phyloP scores from a whole-genome alignment of 768 basidiomycete species.

The Clavulina sp. region DNA sequence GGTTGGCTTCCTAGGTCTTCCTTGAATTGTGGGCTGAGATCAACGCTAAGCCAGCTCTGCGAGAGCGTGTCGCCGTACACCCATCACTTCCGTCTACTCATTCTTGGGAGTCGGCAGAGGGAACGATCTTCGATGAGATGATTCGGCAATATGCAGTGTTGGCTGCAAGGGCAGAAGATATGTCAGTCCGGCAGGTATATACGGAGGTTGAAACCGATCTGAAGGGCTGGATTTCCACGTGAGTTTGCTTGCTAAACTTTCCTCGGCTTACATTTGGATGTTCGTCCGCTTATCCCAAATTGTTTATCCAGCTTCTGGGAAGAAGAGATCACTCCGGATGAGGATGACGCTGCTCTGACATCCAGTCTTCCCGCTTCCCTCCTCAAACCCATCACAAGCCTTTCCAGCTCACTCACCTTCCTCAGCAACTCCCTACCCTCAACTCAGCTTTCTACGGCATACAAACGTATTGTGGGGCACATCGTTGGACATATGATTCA shows the following conservation, averaged over 20 bases:
- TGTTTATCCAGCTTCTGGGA: slow-evolving; percentile 20
- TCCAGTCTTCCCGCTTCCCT: slow-evolving; percentile 50
- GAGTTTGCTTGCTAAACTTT: slow-evolving; percentile 25
- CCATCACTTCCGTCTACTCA: slow-evolving; percentile 32
- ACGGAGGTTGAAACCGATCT: slow-evolving; percentile 65
- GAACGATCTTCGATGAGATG: slow-evolving; percentile 67
- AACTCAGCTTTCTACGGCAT: slow-evolving; percentile 39
- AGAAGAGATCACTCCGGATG: slow-evolving; percentile 13
- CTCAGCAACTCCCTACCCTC: slow-evolving; percentile 45
- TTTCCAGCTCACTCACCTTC: slow-evolving; percentile 62
- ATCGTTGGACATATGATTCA: slow-evolving; percentile 67
- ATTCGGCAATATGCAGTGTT: slow-evolving; percentile 45
- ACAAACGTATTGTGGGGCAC: slow-evolving; percentile 53
- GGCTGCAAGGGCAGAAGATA: slow-evolving; percentile 59
- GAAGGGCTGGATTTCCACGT: slow-evolving; percentile 49
- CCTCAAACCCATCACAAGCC: slow-evolving; percentile 53
- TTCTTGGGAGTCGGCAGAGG: slow-evolving; percentile 24
- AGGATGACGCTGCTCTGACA: slow-evolving; percentile 18
- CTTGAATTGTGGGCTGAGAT: slow-evolving; percentile 79
- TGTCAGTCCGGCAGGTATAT: slow-evolving; percentile 69
- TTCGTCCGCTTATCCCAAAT: slow-evolving; percentile 11
- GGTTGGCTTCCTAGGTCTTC: slow-evolving; percentile 50
- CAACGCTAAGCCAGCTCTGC: slow-evolving; percentile 37
- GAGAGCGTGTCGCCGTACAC: slow-evolving; percentile 32
- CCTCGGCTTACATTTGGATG: neutral